Conservation (phyloP, 768 basidiomycete genomes). For the Termitomyces sp. region DNA sequence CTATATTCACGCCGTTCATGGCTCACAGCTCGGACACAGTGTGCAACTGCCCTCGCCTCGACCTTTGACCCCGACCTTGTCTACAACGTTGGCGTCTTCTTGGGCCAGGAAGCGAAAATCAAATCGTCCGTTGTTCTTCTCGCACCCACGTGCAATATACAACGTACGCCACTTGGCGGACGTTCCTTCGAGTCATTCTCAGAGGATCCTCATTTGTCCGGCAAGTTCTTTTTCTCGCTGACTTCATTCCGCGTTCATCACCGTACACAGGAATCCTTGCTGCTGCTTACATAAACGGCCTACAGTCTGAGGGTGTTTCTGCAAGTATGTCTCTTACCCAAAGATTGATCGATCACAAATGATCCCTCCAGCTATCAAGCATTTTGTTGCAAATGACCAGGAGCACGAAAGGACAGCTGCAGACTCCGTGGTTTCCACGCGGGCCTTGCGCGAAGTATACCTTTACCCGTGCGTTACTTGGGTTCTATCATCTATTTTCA, state of each 20-base stretch:
- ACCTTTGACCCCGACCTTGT: slow-evolving; percentile 64
- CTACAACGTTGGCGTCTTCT: slow-evolving; percentile 47
- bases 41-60: slow-evolving; percentile 64
- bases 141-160: slow-evolving; percentile 75
- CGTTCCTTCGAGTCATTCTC: slow-evolving; percentile 69
- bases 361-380: slow-evolving; percentile 53
- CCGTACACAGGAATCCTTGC: slow-evolving; percentile 44
- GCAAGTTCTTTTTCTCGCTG: slow-evolving; percentile 20
- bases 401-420: slow-evolving; percentile 66
- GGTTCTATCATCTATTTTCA: neutral
- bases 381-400: slow-evolving; percentile 71
- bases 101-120: slow-evolving; percentile 61
- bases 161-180: slow-evolving; percentile 57
- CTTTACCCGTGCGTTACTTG: slow-evolving; percentile 50
- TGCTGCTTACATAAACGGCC: slow-evolving; percentile 62
- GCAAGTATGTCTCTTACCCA: slow-evolving; percentile 33
- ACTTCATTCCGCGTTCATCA: neutral
- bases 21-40: slow-evolving; percentile 24
- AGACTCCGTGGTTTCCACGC: slow-evolving; percentile 57
- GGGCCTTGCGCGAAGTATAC: slow-evolving; percentile 69
- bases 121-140: slow-evolving; percentile 61
- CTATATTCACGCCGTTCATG: neutral
- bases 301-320: slow-evolving; percentile 61
- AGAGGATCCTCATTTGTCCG: slow-evolving; percentile 66
- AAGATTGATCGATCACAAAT: neutral